These are phyloP conservation scores for Penicillium antarcticum DNA, from an alignment of 495 filamentous ascomycete species.

Conservation along the genomic window DNA sequence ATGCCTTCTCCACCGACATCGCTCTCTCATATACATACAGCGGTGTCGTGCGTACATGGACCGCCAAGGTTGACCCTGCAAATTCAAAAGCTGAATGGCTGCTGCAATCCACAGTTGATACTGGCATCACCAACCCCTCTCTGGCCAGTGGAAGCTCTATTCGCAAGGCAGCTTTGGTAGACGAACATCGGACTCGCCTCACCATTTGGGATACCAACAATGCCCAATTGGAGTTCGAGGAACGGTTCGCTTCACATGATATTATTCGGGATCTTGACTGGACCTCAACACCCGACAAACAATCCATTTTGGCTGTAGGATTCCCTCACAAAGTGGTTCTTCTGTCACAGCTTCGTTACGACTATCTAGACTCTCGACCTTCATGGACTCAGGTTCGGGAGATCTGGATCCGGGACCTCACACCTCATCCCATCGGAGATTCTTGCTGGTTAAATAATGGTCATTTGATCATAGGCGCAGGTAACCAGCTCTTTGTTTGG, in stretches of 20 bases:
- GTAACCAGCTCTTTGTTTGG: conserved; percentile 89
- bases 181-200: conserved; percentile 66
- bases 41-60: conserved; percentile 81
- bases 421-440: conserved; percentile 89
- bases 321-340: conserved; percentile 82
- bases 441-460: conserved; percentile 86
- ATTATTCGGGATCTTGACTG: conserved; percentile 86
- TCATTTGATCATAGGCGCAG: conserved; percentile 79
- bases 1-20: conserved; percentile 83
- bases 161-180: conserved; percentile 82
- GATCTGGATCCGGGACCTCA: conserved; percentile 75
- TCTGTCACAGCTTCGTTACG: conserved; percentile 88
- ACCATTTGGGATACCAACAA: conserved; percentile 91
- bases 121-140: conserved; percentile 67
- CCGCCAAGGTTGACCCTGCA: conserved; percentile 65
- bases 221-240: conserved; percentile 75
- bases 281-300: conserved; percentile 88
- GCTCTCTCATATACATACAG: conserved; percentile 79
- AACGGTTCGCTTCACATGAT: conserved; percentile 68
- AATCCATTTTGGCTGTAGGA: conserved; percentile 88
- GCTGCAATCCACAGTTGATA: conserved; percentile 77
- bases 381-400: conserved; percentile 86
- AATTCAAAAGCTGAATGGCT: conserved; percentile 71
- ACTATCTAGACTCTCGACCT: conserved; percentile 85
- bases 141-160: conserved; percentile 83